Evolutionary conservation across 129 eudicot genomes (phyloP).

Genomic region (Calendula officinalis): DNA sequence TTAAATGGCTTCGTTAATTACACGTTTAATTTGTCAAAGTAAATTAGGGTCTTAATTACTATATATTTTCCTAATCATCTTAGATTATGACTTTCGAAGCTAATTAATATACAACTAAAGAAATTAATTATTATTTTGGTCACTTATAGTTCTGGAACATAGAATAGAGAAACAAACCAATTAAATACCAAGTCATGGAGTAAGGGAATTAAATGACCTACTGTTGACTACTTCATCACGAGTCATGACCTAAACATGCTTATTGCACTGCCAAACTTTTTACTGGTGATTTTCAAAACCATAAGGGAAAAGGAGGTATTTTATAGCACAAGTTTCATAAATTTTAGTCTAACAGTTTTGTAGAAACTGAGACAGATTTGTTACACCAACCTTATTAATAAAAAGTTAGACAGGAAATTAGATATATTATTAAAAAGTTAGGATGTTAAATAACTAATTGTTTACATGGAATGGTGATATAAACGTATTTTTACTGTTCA

Average conservation of each 20-base stretch:
- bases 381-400: slow-evolving; percentile 25
- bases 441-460: neutral
- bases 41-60: too few species aligned
- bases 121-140: neutral
- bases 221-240: slow-evolving; percentile 16
- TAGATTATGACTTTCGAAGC: too few species aligned
- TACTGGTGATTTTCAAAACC: slow-evolving; percentile 2
- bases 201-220: slow-evolving; percentile 6
- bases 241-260: neutral
- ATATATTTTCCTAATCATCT: too few species aligned
- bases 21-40: too few species aligned
- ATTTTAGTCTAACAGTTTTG: slow-evolving; percentile 12
- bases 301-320: neutral
- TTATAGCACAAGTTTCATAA: slow-evolving; percentile 32
- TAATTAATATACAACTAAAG: neutral
- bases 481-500: neutral
- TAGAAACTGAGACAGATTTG: slow-evolving; percentile 12
- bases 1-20: too few species aligned
- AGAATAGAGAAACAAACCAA: neutral
- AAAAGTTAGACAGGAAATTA: slow-evolving; percentile 2
- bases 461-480: neutral
- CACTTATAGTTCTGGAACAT: neutral
- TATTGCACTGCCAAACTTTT: slow-evolving; percentile 9
- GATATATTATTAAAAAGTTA: too few species aligned
- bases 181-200: slow-evolving; percentile 1